phyloP scores from a whole-genome alignment of 331 rosid species.

The Ulmus americana region DNA sequence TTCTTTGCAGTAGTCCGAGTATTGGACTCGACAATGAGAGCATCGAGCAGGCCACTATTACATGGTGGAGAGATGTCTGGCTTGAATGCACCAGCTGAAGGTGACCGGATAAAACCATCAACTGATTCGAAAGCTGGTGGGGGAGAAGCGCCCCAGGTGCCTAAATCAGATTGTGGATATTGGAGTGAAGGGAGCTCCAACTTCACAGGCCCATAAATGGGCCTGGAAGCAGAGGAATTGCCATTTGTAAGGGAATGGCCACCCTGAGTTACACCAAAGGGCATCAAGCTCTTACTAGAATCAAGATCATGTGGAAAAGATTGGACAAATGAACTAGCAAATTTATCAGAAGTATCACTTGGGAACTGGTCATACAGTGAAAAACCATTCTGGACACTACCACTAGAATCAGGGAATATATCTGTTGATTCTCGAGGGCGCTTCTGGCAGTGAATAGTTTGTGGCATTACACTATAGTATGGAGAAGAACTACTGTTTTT shows the following conservation, averaged over 20 bases:
- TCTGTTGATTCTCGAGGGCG: constrained; percentile 55
- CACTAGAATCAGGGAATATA: constrained; percentile 43
- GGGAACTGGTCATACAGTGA: constrained; percentile 39
- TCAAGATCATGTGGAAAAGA: constrained; percentile 48
- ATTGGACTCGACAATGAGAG: constrained; percentile 62
- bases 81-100: constrained; percentile 47
- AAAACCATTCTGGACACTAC: constrained; percentile 37
- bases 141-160: constrained; percentile 70
- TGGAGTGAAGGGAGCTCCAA: constrained; percentile 99
- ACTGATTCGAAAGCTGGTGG: constrained; percentile 57
- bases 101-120: constrained; percentile 65
- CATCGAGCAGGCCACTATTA: constrained; percentile 84
- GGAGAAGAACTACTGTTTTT: constrained; percentile 62
- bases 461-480: constrained; percentile 40
- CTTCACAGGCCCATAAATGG: constrained; percentile 68
- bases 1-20: constrained; percentile 45
- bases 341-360: constrained; percentile 39
- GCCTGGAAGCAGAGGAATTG: constrained; percentile 84
- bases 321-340: constrained; percentile 41
- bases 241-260: constrained; percentile 88
- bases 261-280: constrained; percentile 39
- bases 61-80: constrained; percentile 61
- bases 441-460: constrained; percentile 52
- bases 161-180: constrained; percentile 77
- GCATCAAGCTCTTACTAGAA: constrained; percentile 39